Base-by-base conservation (phyloP, 306 rosid species). In the Ormosia emarginata region DNA sequence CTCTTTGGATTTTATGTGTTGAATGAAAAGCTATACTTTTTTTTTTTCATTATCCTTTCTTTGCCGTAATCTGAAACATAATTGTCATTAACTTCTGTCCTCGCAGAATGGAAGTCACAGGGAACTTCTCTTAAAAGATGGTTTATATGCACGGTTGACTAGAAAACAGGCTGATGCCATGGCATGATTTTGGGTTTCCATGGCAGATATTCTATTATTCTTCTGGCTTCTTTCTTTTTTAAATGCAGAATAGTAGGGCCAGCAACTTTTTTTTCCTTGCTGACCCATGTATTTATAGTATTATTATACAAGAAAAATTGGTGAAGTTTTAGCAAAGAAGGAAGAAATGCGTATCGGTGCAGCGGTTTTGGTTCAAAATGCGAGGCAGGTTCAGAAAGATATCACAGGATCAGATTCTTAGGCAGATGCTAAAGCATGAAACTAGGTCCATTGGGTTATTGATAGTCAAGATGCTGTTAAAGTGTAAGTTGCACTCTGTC, bases 81-180 rank as follows among this genome's bases (percentile, higher is more conserved):
- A 63, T 78, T 62, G 79, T 52, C 68, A 43, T 47, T 67, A 24
- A 18, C 71, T 74, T 63, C 15, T 83, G 37, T 72, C 56, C 75
- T 12, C 43, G 59, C 92, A 93, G 98, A 78, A 50, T 71, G 99
- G 98, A 67, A 93, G 89, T 84, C 98, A 95, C 86, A 86, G 81
- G 75, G 98, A 92, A 79, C 97, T 95, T 81, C 93, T 95, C 46
- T 39, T 79, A 37, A 85, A 86, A 67, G 96, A 88, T 79, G 98
- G 99, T 71, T 29, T 93, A 44, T 95, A 93, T 78, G 98, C 99
- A 10, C 88, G 93, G 82, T 76, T 93, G 81, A 88, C 80, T 6
- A 89, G 95, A 85, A 91, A 88, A 77, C 99, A 95, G 77, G 93
- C 93, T 37, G 99, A 95, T 70, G 94, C 92, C 8, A 81, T 91